phyloP scores from a whole-genome alignment of 2,329 filamentous ascomycete genomes.

The Penicillium vulpinum region DNA sequence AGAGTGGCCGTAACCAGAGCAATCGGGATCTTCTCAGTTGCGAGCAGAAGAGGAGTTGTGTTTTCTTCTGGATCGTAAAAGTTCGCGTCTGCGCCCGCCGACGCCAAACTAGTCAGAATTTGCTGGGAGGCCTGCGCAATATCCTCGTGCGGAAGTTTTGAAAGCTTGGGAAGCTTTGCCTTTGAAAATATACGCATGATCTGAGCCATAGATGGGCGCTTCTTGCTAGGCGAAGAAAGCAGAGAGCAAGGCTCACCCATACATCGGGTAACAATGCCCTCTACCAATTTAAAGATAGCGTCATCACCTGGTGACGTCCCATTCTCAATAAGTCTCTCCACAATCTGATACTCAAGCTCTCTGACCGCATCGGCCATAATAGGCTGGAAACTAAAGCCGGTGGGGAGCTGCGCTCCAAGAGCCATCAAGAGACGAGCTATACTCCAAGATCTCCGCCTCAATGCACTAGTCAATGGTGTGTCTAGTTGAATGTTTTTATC shows the following conservation, averaged over 20 bases:
- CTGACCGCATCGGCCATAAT: background rate
- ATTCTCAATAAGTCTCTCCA: background rate
- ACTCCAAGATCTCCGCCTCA: background rate
- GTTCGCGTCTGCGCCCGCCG: background rate
- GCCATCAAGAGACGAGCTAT: background rate
- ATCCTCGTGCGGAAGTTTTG: background rate
- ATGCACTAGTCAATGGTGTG: background rate
- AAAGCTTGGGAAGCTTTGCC: background rate
- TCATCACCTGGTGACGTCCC: background rate
- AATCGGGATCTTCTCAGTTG: background rate
- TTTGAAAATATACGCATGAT: background rate
- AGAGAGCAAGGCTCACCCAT: background rate
- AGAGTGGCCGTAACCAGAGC: background rate
- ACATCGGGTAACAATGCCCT: background rate
- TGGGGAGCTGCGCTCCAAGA: background rate
- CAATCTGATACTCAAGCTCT: background rate
- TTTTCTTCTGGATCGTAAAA: background rate
- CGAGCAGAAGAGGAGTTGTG: background rate
- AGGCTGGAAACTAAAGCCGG: background rate
- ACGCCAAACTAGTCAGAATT: background rate
- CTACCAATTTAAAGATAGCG: background rate
- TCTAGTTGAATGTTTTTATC: background rate
- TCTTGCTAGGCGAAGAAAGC: background rate
- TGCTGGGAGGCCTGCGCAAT: background rate
- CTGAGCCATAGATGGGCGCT: background rate